A percentile compares a stretch with the other conserved stretches of the same genome.
Conservation (phyloP, 2,329 filamentous ascomycete genomes). For the Fusarium sublunatum region DNA sequence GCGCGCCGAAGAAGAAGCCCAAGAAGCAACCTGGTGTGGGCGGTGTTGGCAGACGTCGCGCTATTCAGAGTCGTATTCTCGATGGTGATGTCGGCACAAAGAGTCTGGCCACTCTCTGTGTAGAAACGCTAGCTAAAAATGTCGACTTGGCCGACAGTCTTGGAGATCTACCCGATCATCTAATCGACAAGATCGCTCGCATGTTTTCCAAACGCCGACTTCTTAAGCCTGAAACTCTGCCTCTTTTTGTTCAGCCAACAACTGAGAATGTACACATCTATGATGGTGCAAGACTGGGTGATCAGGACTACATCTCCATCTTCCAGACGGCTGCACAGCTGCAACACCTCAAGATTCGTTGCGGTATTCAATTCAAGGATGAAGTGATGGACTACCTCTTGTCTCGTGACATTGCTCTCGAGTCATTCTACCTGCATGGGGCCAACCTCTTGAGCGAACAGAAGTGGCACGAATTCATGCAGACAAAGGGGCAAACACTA, state of each 20-base stretch:
- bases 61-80: slow-evolving; percentile 84
- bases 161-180: slow-evolving; percentile 66
- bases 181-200: slow-evolving; percentile 69
- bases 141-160: slow-evolving; percentile 71
- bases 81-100: slow-evolving; percentile 81
- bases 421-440: slow-evolving; percentile 81
- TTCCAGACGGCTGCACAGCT: slow-evolving; percentile 79
- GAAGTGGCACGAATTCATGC: slow-evolving; percentile 78
- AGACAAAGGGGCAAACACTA: slow-evolving; percentile 71
- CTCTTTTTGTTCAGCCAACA: slow-evolving; percentile 66
- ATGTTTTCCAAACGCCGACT: slow-evolving; percentile 71
- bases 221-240: slow-evolving; percentile 63
- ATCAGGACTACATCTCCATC: slow-evolving; percentile 82
- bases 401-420: slow-evolving; percentile 75
- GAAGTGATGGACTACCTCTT: slow-evolving; percentile 83
- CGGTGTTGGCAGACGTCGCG: slow-evolving; percentile 73
- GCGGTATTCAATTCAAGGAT: slow-evolving; percentile 93
- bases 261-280: slow-evolving; percentile 66
- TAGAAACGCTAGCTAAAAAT: slow-evolving; percentile 71
- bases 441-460: slow-evolving; percentile 83
- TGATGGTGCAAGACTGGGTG: slow-evolving; percentile 72
- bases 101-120: slow-evolving; percentile 71
- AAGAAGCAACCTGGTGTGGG: slow-evolving; percentile 62
- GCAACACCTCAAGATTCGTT: slow-evolving; percentile 78
- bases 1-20: slow-evolving; percentile 54